Conservation (phyloP, 108 stramenopile species). For the Nitzschia inconspicua region DNA sequence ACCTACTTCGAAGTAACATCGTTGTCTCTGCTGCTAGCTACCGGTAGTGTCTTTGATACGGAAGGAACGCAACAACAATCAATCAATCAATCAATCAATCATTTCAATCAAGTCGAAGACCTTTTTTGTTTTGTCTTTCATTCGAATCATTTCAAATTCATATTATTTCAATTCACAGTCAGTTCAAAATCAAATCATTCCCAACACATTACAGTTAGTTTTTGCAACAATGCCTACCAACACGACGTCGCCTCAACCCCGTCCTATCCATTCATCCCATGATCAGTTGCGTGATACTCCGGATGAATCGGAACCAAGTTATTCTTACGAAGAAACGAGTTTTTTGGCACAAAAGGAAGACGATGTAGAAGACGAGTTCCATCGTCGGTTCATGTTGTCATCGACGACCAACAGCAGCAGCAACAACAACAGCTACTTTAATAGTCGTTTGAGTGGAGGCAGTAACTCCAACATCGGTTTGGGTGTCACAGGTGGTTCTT, state of each 20-base stretch:
- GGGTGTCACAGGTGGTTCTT: neutral
- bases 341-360: slow-evolving; percentile 20
- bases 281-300: slow-evolving; percentile 30
- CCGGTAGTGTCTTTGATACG: no score
- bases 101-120: no score
- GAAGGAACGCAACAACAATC: no score
- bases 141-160: no score
- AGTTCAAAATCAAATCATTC: no score
- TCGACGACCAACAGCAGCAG: slow-evolving; percentile 2
- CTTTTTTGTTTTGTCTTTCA: no score
- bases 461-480: neutral
- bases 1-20: no score
- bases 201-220: no score
- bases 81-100: no score
- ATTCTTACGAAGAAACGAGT: slow-evolving; percentile 29
- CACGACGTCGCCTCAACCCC: neutral
- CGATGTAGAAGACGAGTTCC: slow-evolving; percentile 43
- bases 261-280: slow-evolving; percentile 33
- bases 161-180: no score
- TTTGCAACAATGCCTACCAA: no score
- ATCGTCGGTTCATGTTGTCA: slow-evolving; percentile 13
- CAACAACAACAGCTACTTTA: neutral
- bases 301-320: slow-evolving; percentile 56
- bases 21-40: no score
- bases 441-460: neutral